A percentile compares a stretch with the other conserved stretches of the same genome.
Evolutionary conservation across 177 flowering plant genomes (phyloP).

Genomic region (Vitis hybrid): DNA sequence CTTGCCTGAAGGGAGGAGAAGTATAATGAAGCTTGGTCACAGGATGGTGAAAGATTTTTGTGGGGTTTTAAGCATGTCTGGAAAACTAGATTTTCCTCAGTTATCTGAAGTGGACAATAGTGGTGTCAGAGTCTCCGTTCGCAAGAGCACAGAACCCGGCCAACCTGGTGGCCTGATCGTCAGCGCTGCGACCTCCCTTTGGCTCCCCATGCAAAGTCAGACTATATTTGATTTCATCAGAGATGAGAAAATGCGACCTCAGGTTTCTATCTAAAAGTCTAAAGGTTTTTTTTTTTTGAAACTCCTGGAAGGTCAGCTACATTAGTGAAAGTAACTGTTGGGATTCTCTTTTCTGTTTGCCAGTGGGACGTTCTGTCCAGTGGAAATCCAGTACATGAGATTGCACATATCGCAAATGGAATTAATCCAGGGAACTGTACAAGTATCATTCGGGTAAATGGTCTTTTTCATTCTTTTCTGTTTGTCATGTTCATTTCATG

Average conservation of each 20-base stretch:
- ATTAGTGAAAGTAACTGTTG: neutral
- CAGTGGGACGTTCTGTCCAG: slow-evolving; percentile 44
- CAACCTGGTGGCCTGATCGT: slow-evolving; percentile 38
- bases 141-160: slow-evolving; percentile 27
- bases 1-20: slow-evolving; percentile 29
- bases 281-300: neutral
- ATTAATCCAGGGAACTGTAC: slow-evolving; percentile 24
- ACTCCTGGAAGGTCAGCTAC: too few species aligned
- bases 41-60: slow-evolving; percentile 47
- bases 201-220: slow-evolving; percentile 34
- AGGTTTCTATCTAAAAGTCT: slow-evolving; percentile 20
- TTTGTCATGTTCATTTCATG: too few species aligned
- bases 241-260: slow-evolving; percentile 31
- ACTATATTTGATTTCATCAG: slow-evolving; percentile 34
- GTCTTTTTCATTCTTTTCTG: neutral
- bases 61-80: slow-evolving; percentile 34
- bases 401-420: slow-evolving; percentile 23
- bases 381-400: slow-evolving; percentile 31
- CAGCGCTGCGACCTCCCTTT: slow-evolving; percentile 41
- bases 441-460: slow-evolving; percentile 26
- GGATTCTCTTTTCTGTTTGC: neutral
- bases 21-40: slow-evolving; percentile 34
- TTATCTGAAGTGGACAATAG: slow-evolving; percentile 27
- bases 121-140: slow-evolving; percentile 34
- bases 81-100: slow-evolving; percentile 29